Evolutionary conservation across 345 rosid species (phyloP), one percentile per base, ranked within the genome.

Genomic region (Draba incana): DNA sequence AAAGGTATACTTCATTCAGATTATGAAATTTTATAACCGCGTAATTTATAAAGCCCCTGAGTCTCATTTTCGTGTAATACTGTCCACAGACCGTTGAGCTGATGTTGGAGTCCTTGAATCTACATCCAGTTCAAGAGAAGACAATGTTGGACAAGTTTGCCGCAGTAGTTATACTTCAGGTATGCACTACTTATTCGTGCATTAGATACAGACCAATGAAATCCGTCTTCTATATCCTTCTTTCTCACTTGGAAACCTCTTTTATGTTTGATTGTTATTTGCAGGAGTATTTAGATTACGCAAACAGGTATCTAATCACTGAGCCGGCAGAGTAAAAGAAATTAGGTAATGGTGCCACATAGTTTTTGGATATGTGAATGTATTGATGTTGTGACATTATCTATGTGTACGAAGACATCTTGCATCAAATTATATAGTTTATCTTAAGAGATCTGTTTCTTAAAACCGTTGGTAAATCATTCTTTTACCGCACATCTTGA

Each of bases 111-210:
- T 88, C 91, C 68, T 72, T 87, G 74, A 77, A 75, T 42, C 64
- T 86, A 71, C 90, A 82, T 70, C 92, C 84, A 39, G 77, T 74
- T 67, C 69, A 75, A 47, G 56, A 81, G 6, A 91, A 94, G 81
- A 84, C 92, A 46, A 79, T 88, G 61, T 7, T 37, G 42, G 96
- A 94, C 70, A 91, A 94, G 81, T 84, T 86, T 55, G 97, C 99
- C 41, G 97, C 99, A 9, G 91, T 87, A 37, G 87, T 78, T 62
- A 94, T 94, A 78, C 95, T 94, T 69, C 96, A 91, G 95, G 99
- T 94, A 75, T 7, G 38, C 43, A 1, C 60, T 20, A 39, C 62
- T 69, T 46, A 7, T 56, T 33, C 14, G 44, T 60, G 62, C 28
- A 5, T 58, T 33, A 20, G 11, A 20, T 38, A 58, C 37, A 63